Evolutionary conservation across 2,329 filamentous ascomycete genomes (phyloP).

Genomic region (Coleophoma eucalyptorum): DNA sequence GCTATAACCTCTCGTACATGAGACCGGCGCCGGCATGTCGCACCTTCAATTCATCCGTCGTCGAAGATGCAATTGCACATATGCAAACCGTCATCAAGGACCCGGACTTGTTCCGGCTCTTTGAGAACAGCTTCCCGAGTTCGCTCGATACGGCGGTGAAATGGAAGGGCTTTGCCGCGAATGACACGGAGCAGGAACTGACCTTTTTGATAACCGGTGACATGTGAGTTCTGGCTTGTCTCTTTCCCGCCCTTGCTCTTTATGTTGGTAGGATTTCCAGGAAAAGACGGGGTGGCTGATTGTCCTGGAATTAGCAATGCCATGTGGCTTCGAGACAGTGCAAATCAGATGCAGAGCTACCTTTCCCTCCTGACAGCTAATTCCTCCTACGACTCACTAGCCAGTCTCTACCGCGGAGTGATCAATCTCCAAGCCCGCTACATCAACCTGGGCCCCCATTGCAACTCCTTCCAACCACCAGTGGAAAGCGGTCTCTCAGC

Average conservation of each 20-base stretch:
- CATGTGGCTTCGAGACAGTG: conserved; percentile 85
- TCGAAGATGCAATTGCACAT: conserved; percentile 71
- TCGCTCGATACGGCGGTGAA: conserved; percentile 70
- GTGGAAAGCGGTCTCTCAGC: conserved; percentile 65
- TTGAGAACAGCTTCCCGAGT: conserved; percentile 71
- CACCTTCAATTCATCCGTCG: conserved; percentile 72
- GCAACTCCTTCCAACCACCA: conserved; percentile 88
- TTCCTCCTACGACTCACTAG: conserved; percentile 52
- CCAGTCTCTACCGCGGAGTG: conserved; percentile 64
- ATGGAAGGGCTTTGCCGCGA: conserved; percentile 59
- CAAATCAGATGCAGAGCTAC: conserved; percentile 71
- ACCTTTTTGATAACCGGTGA: conserved; percentile 56
- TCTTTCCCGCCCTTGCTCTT: neutral
- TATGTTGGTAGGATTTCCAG: conserved; percentile 40
- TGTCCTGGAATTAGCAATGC: conserved; percentile 76
- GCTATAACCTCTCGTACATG: conserved; percentile 74
- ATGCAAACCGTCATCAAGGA: conserved; percentile 70
- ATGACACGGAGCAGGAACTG: conserved; percentile 58
- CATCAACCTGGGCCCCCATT: conserved; percentile 69
- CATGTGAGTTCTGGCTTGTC: conserved; percentile 26
- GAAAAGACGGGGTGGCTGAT: conserved; percentile 44
- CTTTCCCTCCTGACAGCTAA: conserved; percentile 55
- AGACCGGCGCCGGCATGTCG: conserved; percentile 73
- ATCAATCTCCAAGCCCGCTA: conserved; percentile 71
- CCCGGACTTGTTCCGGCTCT: conserved; percentile 68